phyloP scores from a whole-genome alignment of 2,329 filamentous ascomycete species.

The Mollisiaceae sp. region DNA sequence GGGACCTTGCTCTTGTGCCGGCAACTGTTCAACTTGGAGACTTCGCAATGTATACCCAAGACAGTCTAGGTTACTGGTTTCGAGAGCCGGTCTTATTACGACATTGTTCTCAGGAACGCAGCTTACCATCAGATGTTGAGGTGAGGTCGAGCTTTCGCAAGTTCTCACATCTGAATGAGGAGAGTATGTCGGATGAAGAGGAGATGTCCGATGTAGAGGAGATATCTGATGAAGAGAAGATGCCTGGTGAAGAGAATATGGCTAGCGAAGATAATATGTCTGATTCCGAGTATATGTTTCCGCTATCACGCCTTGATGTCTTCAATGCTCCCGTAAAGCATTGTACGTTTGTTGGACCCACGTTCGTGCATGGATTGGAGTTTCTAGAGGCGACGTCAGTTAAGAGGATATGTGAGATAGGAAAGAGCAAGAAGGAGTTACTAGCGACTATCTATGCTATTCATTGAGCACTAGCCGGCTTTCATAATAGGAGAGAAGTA shows the following conservation, averaged over 20 bases:
- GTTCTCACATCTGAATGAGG: too few relatives aligned
- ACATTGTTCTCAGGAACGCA: background rate
- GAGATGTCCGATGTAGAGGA: too few relatives aligned
- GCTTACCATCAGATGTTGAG: background rate
- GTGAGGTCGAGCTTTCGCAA: background rate
- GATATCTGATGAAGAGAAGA: too few relatives aligned
- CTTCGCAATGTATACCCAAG: background rate
- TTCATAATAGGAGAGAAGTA: background rate
- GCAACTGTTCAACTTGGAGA: background rate
- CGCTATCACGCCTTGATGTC: background rate
- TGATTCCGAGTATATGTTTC: too few relatives aligned
- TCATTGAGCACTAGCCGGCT: background rate
- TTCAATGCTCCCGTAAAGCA: background rate
- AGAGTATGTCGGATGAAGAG: too few relatives aligned
- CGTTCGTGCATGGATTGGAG: constrained; percentile 8
- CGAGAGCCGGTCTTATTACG: background rate
- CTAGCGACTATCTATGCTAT: background rate
- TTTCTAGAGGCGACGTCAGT: background rate
- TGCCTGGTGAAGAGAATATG: too few relatives aligned
- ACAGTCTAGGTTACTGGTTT: background rate
- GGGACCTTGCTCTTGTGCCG: constrained; percentile 3
- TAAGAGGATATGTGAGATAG: background rate
- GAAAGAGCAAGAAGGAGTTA: background rate
- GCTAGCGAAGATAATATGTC: too few relatives aligned
- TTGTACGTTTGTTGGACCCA: background rate